Percentiles rank a stretch among this genome's conserved stretches.
Conservation (phyloP, 2,329 filamentous ascomycete species). For the Verticillium tricorpus region DNA sequence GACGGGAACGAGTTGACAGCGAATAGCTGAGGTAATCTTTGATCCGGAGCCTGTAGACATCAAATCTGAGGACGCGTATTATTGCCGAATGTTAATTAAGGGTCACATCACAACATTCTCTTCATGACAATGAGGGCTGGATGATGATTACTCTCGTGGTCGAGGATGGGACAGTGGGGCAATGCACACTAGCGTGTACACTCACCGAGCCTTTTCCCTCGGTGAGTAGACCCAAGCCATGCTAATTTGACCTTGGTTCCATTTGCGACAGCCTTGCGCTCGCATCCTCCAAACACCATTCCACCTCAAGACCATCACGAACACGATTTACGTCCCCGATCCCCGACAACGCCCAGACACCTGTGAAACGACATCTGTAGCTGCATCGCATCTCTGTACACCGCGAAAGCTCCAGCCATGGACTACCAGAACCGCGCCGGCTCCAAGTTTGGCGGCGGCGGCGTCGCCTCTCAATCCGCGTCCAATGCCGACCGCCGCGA, state of each 20-base stretch:
- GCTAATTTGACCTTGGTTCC: background rate
- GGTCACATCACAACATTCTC: too few species aligned
- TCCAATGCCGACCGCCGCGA: conserved; percentile 97
- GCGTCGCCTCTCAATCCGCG: conserved; percentile 87
- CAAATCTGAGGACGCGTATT: too few species aligned
- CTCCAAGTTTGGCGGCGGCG: conserved; percentile 96
- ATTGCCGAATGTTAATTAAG: too few species aligned
- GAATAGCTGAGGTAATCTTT: too few species aligned
- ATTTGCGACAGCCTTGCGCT: background rate
- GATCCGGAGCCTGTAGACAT: too few species aligned
- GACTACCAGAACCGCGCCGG: conserved; percentile 88
- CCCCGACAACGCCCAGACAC: background rate
- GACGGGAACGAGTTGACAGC: too few species aligned
- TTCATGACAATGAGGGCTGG: too few species aligned
- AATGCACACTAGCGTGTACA: background rate
- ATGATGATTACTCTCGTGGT: background rate
- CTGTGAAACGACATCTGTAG: background rate
- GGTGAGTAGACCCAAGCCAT: background rate
- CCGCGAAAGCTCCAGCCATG: conserved; percentile 37
- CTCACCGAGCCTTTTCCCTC: background rate
- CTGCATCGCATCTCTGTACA: background rate
- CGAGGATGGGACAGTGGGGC: background rate
- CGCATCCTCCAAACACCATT: background rate
- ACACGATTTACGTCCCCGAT: background rate
- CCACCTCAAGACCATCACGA: background rate